Evolutionary conservation across 148 eudicot genomes (phyloP).

Genomic region (Rhododendron ovatum): DNA sequence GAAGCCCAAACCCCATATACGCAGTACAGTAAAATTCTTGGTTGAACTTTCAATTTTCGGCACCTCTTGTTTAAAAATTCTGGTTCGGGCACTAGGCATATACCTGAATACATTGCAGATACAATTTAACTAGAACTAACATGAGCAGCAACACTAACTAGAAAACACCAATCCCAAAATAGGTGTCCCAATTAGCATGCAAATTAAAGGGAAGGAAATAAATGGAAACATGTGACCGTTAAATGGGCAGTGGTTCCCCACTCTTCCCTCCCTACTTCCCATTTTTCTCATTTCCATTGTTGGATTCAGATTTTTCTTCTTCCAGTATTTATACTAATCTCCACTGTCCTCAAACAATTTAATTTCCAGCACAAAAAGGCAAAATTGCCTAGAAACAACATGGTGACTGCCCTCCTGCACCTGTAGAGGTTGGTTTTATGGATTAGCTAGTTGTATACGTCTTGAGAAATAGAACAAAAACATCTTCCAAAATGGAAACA

Average conservation of each 20-base stretch:
- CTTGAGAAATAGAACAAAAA: not conserved
- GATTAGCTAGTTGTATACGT: not conserved
- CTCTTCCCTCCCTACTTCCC: slow-evolving; percentile 39
- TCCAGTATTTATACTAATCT: slow-evolving; percentile 1
- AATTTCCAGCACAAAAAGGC: not conserved
- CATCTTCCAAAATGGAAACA: not conserved
- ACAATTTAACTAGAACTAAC: no score
- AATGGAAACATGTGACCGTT: slow-evolving; percentile 12
- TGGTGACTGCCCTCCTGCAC: slow-evolving; percentile 1
- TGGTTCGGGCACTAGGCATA: no score
- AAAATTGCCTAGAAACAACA: not conserved
- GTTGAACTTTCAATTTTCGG: no score
- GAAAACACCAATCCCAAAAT: not conserved
- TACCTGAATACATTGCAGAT: no score
- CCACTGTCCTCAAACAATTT: not conserved
- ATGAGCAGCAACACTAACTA: no score
- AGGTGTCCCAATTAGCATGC: not conserved
- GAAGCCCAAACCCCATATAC: not conserved
- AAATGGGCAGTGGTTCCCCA: slow-evolving; percentile 25
- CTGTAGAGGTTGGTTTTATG: not conserved
- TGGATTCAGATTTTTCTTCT: slow-evolving; percentile 7
- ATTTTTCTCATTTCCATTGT: slow-evolving; percentile 9
- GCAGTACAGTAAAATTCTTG: not conserved
- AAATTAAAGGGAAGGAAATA: not conserved
- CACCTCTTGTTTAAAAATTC: not conserved